A percentile compares a stretch with the other conserved stretches of the same genome.
Conservation (phyloP, 176 grass and related monocot genomes). For the Thinopyrum elongatum region DNA sequence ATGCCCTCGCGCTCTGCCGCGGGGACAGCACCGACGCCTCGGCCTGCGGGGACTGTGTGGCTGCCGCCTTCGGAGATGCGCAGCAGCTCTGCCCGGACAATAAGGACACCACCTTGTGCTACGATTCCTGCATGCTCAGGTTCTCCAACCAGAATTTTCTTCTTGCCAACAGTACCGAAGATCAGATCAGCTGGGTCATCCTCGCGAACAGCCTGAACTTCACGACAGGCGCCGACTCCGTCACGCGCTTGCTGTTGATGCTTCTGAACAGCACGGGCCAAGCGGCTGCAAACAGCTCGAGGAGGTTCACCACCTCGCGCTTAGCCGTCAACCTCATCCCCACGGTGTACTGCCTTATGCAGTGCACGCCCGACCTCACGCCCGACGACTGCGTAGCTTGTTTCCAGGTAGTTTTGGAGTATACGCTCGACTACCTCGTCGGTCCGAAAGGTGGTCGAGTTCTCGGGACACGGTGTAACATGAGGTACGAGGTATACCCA, state of each 20-base stretch:
- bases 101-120: constrained; percentile 14
- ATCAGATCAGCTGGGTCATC: rapidly evolving
- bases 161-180: not conserved
- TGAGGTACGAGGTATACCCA: not conserved
- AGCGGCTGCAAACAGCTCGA: not conserved
- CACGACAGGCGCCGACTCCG: not conserved
- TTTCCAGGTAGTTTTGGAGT: not conserved
- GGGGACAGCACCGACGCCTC: constrained; percentile 20
- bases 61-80: not conserved
- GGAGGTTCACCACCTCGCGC: constrained; percentile 8
- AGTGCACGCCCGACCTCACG: constrained; percentile 53
- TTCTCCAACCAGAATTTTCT: constrained; percentile 45
- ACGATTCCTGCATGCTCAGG: constrained; percentile 34
- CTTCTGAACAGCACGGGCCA: constrained; percentile 20
- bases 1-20: constrained; percentile 47
- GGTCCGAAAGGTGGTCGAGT: not conserved
- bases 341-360: constrained; percentile 22
- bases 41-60: constrained; percentile 22
- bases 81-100: not conserved
- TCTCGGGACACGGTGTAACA: not conserved
- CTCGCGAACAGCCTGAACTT: not conserved
- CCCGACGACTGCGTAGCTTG: constrained; percentile 11
- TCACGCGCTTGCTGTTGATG: not conserved
- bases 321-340: not conserved
- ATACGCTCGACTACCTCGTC: not conserved